phyloP scores from a whole-genome alignment of 176 grass and related monocot species.

The Oryza meridionalis region DNA sequence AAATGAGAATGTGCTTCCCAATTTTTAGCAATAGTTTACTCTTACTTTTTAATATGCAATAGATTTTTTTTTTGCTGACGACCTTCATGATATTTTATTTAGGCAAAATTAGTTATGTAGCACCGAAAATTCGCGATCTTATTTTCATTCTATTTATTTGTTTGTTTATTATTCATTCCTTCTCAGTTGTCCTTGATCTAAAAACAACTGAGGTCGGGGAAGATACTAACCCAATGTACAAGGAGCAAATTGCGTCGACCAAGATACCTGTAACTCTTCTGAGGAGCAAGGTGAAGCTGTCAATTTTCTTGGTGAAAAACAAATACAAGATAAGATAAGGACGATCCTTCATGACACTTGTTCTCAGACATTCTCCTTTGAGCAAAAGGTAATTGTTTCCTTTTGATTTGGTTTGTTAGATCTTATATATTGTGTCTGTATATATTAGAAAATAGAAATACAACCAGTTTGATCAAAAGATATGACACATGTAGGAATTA shows the following conservation, averaged over 20 bases:
- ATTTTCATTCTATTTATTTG: background rate
- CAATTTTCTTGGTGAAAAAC: slow-evolving; percentile 58
- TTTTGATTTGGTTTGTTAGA: background rate
- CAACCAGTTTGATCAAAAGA: background rate
- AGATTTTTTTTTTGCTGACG: background rate
- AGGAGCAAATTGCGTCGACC: slow-evolving; percentile 5
- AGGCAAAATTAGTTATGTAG: background rate
- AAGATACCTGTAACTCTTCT: slow-evolving; percentile 36
- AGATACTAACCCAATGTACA: background rate
- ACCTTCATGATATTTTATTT: background rate
- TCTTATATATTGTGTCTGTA: no score
- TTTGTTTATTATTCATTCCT: background rate
- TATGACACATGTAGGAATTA: background rate
- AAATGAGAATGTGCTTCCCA: background rate
- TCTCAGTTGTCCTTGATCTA: slow-evolving; percentile 37
- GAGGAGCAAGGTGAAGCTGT: slow-evolving; percentile 45
- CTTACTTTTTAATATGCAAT: background rate
- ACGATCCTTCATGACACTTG: slow-evolving; percentile 68
- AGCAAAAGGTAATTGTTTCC: slow-evolving; percentile 63
- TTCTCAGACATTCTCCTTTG: slow-evolving; percentile 57
- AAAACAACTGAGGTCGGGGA: background rate
- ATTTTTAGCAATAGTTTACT: background rate
- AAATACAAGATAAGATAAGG: slow-evolving; percentile 65
- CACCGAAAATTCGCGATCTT: background rate
- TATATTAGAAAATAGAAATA: no score